These are phyloP conservation scores for Ogataea angusta DNA, from an alignment of 805 yeast species.

Conservation along the genomic window DNA sequence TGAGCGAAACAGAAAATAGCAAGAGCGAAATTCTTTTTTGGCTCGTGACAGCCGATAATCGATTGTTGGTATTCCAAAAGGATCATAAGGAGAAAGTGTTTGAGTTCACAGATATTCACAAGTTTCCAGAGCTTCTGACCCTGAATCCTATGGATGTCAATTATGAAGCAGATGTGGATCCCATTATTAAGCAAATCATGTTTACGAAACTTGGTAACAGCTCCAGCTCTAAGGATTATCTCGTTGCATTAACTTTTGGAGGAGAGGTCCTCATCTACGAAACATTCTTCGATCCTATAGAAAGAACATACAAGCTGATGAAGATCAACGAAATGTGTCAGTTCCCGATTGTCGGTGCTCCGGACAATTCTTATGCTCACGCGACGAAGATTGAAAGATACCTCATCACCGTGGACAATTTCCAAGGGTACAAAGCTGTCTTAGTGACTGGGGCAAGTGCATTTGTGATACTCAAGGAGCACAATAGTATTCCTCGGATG, in stretches of 20 bases:
- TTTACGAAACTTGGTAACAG: constrained; percentile 63
- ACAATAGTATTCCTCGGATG: constrained; percentile 60
- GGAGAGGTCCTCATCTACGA: constrained; percentile 75
- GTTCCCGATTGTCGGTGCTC: constrained; percentile 67
- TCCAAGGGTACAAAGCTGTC: constrained; percentile 57
- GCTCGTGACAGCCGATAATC: constrained; percentile 73
- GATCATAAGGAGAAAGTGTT: constrained; percentile 52
- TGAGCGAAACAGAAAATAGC: constrained; percentile 21
- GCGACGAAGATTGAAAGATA: constrained; percentile 70
- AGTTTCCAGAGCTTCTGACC: constrained; percentile 41
- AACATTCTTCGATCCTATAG: constrained; percentile 40
- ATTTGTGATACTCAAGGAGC: constrained; percentile 60
- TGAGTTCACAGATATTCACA: constrained; percentile 48
- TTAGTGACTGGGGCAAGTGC: constrained; percentile 76
- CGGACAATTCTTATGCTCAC: constrained; percentile 68
- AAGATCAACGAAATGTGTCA: constrained; percentile 44
- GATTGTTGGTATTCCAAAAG: constrained; percentile 60
- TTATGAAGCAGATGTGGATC: constrained; percentile 59
- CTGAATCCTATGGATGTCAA: constrained; percentile 48
- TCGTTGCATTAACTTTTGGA: constrained; percentile 72
- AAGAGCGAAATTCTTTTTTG: constrained; percentile 48
- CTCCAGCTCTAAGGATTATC: constrained; percentile 51
- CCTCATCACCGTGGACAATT: constrained; percentile 53
- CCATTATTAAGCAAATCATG: constrained; percentile 67
- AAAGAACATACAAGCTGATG: constrained; percentile 38